Base-by-base conservation (phyloP, 805 yeast species). In the Sugiyamaella floridensis region DNA sequence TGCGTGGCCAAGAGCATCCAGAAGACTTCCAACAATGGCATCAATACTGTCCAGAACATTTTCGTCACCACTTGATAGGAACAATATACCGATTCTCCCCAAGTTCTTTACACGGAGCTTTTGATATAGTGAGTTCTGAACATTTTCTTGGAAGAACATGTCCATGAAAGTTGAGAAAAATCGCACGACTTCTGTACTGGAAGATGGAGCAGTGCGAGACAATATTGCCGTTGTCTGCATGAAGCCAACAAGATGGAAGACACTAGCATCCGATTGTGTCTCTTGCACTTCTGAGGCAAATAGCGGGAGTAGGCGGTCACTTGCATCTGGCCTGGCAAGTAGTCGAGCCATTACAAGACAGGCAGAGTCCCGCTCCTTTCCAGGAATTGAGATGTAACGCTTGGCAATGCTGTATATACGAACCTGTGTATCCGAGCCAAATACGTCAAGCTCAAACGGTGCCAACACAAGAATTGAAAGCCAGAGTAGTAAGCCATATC, bases 401-500 rank as follows among this genome's bases (percentile, higher is more conserved):
- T 63, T 47, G 0, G 77, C 74, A 7, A 76, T 55, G 0, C 58
- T 53, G 44, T 71, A 75, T 1, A 83, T 59, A 1, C 63, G 50
- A 1, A 60, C 56, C 4, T 76, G 64, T 0, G 66, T 52, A 0
- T 62, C 53, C 2, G 63, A 56, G 1, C 67, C 67, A 14, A 83
- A 66, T 0, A 67, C 56, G 1, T 65, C 67, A 22, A 90, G 69
- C 1, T 79, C 75, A 62, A 90, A 89, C 0, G 98, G 97, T 0
- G 83, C 79, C n/a, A 86, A 69, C 0, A 82, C 76, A 19, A 89
- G 68, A 9, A 83, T 79, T 0, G 84, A 76, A 9, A 88, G 72
- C 96, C 96, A 90, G 2, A 85, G 70, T 8, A 89, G 66, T 43
- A 81, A 62, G 10, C 83, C 66, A 52, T 71, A 82, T 37, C 69